A percentile compares a stretch with the other conserved stretches of the same genome.
Evolutionary conservation across 106 monocot genomes (phyloP).

Genomic region (Xerophyta viscosa): DNA sequence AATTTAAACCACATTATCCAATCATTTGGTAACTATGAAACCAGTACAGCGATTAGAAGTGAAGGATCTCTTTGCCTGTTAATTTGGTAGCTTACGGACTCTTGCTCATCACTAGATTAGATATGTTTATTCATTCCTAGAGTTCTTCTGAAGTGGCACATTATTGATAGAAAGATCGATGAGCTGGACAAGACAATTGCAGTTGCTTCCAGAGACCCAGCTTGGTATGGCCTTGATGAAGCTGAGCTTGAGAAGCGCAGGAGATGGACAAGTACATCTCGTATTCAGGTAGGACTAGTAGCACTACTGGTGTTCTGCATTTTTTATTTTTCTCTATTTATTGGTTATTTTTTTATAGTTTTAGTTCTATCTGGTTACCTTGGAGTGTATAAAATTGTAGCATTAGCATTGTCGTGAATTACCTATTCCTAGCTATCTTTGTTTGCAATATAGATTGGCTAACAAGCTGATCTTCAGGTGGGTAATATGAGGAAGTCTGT

Average conservation of each 20-base stretch:
- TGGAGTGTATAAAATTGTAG: no score
- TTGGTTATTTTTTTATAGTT: no score
- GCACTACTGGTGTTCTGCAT: no score
- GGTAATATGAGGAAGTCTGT: conserved; percentile 51
- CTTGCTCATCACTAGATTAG: no score
- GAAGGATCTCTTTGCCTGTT: no score
- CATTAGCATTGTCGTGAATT: no score
- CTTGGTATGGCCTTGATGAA: conserved; percentile 78
- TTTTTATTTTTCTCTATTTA: no score
- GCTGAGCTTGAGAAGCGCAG: conserved; percentile 68
- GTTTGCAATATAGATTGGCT: no score
- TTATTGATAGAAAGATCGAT: conserved; percentile 63
- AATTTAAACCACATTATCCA: background rate
- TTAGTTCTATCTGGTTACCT: no score
- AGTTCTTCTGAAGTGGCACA: background rate
- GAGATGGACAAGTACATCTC: conserved; percentile 65
- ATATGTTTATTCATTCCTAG: background rate
- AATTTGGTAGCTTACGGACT: no score
- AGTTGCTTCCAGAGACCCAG: conserved; percentile 83
- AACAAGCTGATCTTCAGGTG: conserved; percentile 51
- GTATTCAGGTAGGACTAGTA: conserved; percentile 40
- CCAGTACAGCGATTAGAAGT: no score
- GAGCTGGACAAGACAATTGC: conserved; percentile 80
- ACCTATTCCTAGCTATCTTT: no score
- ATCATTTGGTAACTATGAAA: background rate